Base-by-base conservation (phyloP, 208 protist species). In the Leishmania turanica region DNA sequence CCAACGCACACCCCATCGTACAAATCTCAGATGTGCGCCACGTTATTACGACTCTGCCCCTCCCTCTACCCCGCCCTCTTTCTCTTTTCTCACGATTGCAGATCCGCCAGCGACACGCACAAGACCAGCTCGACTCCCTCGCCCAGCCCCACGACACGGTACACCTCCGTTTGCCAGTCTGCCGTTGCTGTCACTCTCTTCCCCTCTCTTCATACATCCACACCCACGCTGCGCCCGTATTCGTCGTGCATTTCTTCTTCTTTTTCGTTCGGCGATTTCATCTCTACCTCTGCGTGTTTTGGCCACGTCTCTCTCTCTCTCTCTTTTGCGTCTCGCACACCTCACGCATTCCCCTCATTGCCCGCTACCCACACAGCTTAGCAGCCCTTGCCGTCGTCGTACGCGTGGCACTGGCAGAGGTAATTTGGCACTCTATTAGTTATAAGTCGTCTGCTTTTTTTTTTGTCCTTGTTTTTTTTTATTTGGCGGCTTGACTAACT, bases 121-220 rank as follows among this genome's bases (percentile, higher is more conserved):
- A 54, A 54, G 8, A 62, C 24, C 56, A 62, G 24, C 5, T 31
- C 56, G 27, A 31, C 5, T 1, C 70, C 27, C 56, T 62, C 56
- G 6, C 56, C 21, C 27, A 13, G 24, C 9, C 8, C 27, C 56
- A 62, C 56, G 6, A 11, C 56, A 31, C 7, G 7, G 56, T 78
- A 64, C 45, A 74, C n/a, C 75, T 84, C 68, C 42, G 54, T 13
- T 37, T 77, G 65, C 27, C 8, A 24, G 51, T 27, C n/a, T 53
- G n/a, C 60, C 47, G 27, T 53, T 77, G 34, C 42, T 84, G 66
- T 49, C 7, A 27, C 27, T 72, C 42, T 27, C 60, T 34, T 34
- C 24, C 60, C 60, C 60, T 65, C n/a, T 13, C 17, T 37, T 31
- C 62, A 68, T 27, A 68, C 60, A 34, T 24, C 31, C 49, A 13